Evolutionary conservation across 2,329 filamentous ascomycete genomes (phyloP), one percentile per base, ranked within the genome.

Genomic region (Fusarium xyrophilum): DNA sequence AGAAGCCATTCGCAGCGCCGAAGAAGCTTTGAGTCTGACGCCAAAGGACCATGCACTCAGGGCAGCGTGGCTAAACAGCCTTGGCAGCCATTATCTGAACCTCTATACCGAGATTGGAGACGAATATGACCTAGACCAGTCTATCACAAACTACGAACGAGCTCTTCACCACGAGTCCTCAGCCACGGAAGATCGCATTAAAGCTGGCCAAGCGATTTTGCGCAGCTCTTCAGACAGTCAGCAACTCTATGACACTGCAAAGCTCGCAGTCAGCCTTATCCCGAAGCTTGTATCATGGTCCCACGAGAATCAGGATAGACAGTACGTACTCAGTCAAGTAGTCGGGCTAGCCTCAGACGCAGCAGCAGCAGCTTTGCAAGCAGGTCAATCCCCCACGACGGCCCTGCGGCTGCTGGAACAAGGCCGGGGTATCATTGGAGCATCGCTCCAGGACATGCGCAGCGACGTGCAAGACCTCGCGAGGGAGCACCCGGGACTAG

Each of bases 201-300:
- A 11, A 7, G 55, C 55, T 4, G 47, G 35, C 7, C 23, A 57
- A 15, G 7, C 19, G 1, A 53, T 57, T 15, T 23, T 53, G 5
- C 28, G 46, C 6, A 40, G 42, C 6, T 42, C 17, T 4, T 28
- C 27, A 23, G 28, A 57, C 1, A 35, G 1, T 7, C 55, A 57
- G 10, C 19, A 33, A n/a, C 21, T 57, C 3, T 35, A 35, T 7
- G 15, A 53, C 23, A 52, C 36, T 17, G 55, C 55, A 3, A 57
- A 4, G 1, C 7, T 39, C 7, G 36, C 46, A 2, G 46, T 54
- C 1, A 12, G 15, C 2, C 46, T 57, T 2, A 21, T 57, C 0
- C 46, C 55, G 3, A 53, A 21, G 5, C 55, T 57, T 3, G 46
- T 57, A 6, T 57, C 47, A 19, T 57, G 35, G 55, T 42, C 46